Base-by-base conservation (phyloP, 2,329 filamentous ascomycete species). In the Fonsecaea multimorphosa region DNA sequence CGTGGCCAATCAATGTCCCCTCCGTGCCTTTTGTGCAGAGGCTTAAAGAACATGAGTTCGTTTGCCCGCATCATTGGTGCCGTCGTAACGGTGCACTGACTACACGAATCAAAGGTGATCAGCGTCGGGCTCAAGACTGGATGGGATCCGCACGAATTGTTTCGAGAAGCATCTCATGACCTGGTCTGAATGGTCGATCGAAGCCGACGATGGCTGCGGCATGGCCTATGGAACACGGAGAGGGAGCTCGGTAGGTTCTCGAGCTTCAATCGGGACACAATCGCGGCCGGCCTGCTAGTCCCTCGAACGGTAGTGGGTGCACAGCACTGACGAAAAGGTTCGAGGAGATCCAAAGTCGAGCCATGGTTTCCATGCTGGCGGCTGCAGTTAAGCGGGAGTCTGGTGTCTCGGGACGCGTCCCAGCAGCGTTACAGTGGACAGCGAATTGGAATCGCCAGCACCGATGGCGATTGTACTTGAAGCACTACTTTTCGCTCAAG, bases 321-420 rank as follows among this genome's bases (percentile, higher is more conserved):
- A 24, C 44, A 24, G 44, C 4, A 40, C 19, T 49, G 44, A 24
- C 44, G 44, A 24, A 49, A 22, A 49, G 44, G 7, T 8, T 24
- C 19, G 44, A 14, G 44, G 19, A 49, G 3, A 24, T 24, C 44
- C 11, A 6, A 22, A 24, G 19, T 9, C 24, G 44, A 40, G n/a
- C 38, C 6, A 40, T 11, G 14, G 4, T 46, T n/a, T 40, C 24
- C 4, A 24, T 27, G 49, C 29, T 44, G 57, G 55, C 53, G 57
- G 51, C 58, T 59, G 64, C 67, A 61, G 53, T 34, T 58, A 64
- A 66, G 64, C 63, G 64, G 64, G 57, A 58, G 29, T 58, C 55
- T 59, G n/a, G 34, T 68, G 63, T 68, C 67, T 68, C 67, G 61
- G 3, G 67, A 66, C 67, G 67, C 64, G 67, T 64, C 57, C 67